Evolutionary conservation across 305 asterid genomes (phyloP), one percentile per base, ranked within the genome.

Genomic region (Fraxinus latifolia): DNA sequence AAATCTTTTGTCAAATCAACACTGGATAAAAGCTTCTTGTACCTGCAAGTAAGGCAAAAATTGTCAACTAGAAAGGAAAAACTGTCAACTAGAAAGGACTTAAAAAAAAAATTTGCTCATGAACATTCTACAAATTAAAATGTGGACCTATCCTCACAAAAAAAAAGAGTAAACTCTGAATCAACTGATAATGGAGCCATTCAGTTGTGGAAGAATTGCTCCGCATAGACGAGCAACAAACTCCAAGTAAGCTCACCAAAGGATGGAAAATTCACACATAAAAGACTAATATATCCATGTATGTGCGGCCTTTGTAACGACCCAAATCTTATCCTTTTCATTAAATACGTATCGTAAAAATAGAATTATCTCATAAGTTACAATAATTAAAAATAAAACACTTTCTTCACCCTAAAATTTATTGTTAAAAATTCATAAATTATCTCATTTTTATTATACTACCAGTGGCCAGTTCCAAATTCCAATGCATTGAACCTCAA

Each of bases 1-100:
- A 96, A 96, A 88, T 96, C 99, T 83, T 93, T 94, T 4, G 98
- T 87, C 94, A 96, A 90, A 84, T 96, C 99, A 9, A 96, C 98
- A 89, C 98, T 94, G 82, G 97, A 94, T 88, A 96, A 91, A 73
- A 94, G 97, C 91, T 96, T 96, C 94, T 90, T 96, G 92, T 96
- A 96, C 97, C 99, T 96, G 95, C 89, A 87, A 82, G 85, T 68
- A 42, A 44, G 75, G 80, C 77, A 84, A 71, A 84, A 19, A 81
- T 68, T 78, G 21, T 81, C 32, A 29, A 29, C 32, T 29, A 76
- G 15, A 85, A 37, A 83, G n/a, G 21, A 47, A 71, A 84, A 19
- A 81, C 60, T 78, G 21, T 81, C 32, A 29, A 29, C 32, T 29
- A 76, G 15, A 85, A 37, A 83, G n/a, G 21, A 47, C 44, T 79